Evolutionary conservation across 108 stramenopile species (phyloP), one percentile per base, ranked within the genome.

Genomic region (Fragilaria crotonensis): DNA sequence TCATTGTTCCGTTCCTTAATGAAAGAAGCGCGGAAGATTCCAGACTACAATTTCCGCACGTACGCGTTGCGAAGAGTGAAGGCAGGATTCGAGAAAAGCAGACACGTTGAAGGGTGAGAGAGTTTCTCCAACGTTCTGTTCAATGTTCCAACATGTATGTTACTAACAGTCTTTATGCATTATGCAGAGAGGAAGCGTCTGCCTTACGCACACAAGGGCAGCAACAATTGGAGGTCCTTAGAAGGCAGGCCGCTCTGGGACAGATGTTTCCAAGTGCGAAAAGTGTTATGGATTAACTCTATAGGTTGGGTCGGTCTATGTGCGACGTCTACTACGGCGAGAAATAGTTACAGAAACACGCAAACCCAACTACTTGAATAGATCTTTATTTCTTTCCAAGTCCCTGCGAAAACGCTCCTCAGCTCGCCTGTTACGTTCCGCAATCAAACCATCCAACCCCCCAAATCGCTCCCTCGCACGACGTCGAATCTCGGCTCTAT

Each of bases 21-120:
- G 33, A 80, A 83, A 17, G 73, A 93, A 57, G 90, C 90, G 18
- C 71, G 68, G 30, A 67, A 78, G 48, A 63, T 93, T 48, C 71
- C 77, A 30, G 87, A 93, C 63, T 93, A 93, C 68, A 93, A 93
- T 52, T 93, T 93, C 60, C 78, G 90, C 41, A 30, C 48, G 41
- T 89, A 84, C 59, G 80, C 87, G 3, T 32, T 84, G 11, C 70
- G 92, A 45, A 49, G 92, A 26, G 83, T 89, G 25, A 77, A 74
- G 59, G 52, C 73, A 23, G 88, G 88, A 21, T 93, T 93, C 69
- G 55, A 70, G 19, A 57, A 67, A 33, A 85, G 84, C 60, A 74
- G 80, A 30, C 21, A 54, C 49, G 60, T 84, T 66, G 58, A 75
- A 58, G 86, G 90, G 86, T 92, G 57, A 51, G 89, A 27, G 26